These are phyloP conservation scores for Candida bentonensis DNA, from an alignment of 805 yeast species.

Conservation along the genomic window DNA sequence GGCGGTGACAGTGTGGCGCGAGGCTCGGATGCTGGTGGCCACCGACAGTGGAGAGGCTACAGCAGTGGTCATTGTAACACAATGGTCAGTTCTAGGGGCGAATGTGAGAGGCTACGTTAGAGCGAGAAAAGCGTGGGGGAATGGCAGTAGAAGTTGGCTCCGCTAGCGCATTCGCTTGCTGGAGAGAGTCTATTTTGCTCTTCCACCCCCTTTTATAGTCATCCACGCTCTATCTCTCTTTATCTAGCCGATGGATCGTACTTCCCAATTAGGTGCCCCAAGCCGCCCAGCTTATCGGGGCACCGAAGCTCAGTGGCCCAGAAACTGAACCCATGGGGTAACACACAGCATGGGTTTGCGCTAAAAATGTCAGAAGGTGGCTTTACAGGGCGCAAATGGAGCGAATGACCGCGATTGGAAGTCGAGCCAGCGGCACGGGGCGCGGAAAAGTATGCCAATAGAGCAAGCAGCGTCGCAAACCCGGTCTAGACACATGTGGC, in stretches of 20 bases:
- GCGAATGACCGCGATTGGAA: not conserved
- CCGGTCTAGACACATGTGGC: not conserved
- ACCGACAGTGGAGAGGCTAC: not conserved
- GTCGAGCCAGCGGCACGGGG: not conserved
- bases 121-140: too few species aligned
- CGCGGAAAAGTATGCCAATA: too few species aligned
- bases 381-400: not conserved
- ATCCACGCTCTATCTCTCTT: too few species aligned
- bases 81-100: too few species aligned
- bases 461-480: not conserved
- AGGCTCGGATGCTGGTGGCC: not conserved
- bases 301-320: not conserved
- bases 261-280: not conserved
- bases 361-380: not conserved
- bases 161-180: not conserved
- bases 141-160: not conserved
- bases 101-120: too few species aligned
- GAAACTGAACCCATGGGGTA: not conserved
- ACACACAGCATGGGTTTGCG: not conserved
- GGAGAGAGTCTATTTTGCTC: not conserved
- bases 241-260: constrained; percentile 1
- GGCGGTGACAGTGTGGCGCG: not conserved
- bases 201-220: not conserved
- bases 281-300: not conserved
- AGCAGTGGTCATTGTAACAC: not conserved